These are phyloP conservation scores for Phialophora macrospora DNA, from an alignment of 2,329 filamentous ascomycete species.

Conservation along the genomic window DNA sequence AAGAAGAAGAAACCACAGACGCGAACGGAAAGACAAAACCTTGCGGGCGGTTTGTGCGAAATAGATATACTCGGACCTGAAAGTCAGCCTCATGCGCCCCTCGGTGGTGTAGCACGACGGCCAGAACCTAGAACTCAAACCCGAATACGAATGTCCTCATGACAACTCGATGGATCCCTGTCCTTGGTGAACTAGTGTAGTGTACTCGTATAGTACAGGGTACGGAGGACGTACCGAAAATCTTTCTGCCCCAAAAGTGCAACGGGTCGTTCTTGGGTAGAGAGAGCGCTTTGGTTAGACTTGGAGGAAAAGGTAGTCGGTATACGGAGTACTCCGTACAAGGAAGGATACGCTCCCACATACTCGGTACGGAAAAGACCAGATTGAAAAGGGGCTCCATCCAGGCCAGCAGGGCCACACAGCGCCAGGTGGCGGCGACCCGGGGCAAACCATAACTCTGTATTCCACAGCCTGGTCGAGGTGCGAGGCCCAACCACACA, in stretches of 20 bases:
- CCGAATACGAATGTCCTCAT: constrained; percentile 22
- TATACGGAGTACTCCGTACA: no score
- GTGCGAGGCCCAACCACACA: not conserved
- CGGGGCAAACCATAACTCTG: not conserved
- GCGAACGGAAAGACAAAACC: not conserved
- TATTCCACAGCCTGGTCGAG: constrained; percentile 2
- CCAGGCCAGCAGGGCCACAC: not conserved
- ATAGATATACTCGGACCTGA: constrained; percentile 5
- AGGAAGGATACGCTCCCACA: no score
- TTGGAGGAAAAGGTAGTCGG: no score
- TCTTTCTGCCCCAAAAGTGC: not conserved
- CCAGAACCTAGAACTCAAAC: not conserved
- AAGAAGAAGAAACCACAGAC: not conserved
- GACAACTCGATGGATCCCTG: not conserved
- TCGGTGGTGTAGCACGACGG: not conserved
- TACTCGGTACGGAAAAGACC: not conserved
- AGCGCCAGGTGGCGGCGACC: not conserved
- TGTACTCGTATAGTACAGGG: not conserved
- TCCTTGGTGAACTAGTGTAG: not conserved
- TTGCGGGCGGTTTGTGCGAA: not conserved
- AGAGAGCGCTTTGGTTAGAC: no score
- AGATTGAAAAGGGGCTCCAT: constrained; percentile 3
- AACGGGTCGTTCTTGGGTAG: not conserved
- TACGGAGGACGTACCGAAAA: not conserved
- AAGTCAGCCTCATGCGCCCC: constrained; percentile 7